Conservation (phyloP, 441 rosid species). For the Codiaeum variegatum region DNA sequence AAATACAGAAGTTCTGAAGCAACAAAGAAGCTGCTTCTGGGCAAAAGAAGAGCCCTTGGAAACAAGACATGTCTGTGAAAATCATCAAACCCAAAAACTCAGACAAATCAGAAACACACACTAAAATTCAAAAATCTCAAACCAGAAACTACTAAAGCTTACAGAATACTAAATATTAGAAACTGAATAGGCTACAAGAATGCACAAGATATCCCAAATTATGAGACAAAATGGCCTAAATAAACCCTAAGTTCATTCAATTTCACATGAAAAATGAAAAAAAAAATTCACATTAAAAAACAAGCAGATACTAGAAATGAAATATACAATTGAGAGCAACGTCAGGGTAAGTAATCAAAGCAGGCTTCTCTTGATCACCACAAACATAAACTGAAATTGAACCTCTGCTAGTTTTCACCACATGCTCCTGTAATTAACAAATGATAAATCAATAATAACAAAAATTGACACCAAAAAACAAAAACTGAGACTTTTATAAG, state of each 20-base stretch:
- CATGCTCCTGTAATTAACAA: constrained; percentile 46
- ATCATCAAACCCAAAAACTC: constrained; percentile 18
- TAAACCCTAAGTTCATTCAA: not conserved
- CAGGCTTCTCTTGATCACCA: constrained; percentile 82
- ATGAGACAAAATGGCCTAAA: not conserved
- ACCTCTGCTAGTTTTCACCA: constrained; percentile 71
- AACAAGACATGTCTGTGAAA: constrained; percentile 63
- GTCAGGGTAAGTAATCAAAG: constrained; percentile 80
- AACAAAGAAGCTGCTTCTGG: constrained; percentile 78
- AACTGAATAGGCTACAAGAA: not conserved
- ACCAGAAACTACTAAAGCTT: not conserved
- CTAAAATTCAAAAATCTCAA: not conserved
- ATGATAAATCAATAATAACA: constrained; percentile 15
- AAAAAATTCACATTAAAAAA: too few relatives aligned
- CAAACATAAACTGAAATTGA: constrained; percentile 63
- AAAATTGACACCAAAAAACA: not conserved
- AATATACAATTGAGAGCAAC: constrained; percentile 78
- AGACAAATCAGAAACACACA: constrained; percentile 15
- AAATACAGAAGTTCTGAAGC: constrained; percentile 80
- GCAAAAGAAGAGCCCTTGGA: constrained; percentile 69
- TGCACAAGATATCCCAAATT: not conserved
- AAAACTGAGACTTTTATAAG: constrained; percentile 13
- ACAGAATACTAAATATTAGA: not conserved
- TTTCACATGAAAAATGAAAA: too few relatives aligned
- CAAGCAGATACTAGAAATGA: not conserved